Evolutionary conservation across 306 rosid species (phyloP).

Genomic region (Senna tora): DNA sequence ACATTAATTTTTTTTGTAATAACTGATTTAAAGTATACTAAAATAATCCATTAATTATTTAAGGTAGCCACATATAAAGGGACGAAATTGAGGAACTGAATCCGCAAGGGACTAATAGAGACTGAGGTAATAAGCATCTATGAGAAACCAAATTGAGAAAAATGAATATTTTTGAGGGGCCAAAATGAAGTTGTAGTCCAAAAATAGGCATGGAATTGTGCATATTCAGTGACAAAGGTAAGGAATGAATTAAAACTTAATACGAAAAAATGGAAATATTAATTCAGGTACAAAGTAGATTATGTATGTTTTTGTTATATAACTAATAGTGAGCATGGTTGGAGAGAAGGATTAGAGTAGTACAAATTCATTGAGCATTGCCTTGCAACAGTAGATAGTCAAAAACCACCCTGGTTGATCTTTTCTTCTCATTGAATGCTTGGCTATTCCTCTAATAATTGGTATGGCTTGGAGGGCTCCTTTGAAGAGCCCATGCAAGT

Average conservation of each 20-base stretch:
- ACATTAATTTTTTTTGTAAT: too few relatives aligned
- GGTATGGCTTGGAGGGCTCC: constrained; percentile 27
- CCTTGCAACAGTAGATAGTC: constrained; percentile 40
- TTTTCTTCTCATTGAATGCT: constrained; percentile 37
- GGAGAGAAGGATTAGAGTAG: constrained; percentile 61
- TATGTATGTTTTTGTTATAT: constrained; percentile 60
- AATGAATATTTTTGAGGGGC: too few relatives aligned
- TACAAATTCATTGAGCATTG: constrained; percentile 63
- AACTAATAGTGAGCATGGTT: constrained; percentile 65
- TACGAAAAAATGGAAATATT: neutral
- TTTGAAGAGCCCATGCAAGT: constrained; percentile 42
- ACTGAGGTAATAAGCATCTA: too few relatives aligned
- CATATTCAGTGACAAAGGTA: neutral
- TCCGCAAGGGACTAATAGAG: too few relatives aligned
- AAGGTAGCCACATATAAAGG: too few relatives aligned
- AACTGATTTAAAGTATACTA: too few relatives aligned
- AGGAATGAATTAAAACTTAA: neutral
- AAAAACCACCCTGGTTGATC: constrained; percentile 40
- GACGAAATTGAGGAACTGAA: too few relatives aligned
- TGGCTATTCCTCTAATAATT: constrained; percentile 25
- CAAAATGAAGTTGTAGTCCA: too few relatives aligned
- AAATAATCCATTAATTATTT: too few relatives aligned
- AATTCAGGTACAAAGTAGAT: constrained; percentile 52
- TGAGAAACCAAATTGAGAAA: too few relatives aligned
- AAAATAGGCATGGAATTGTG: neutral